Evolutionary conservation across 169 alveolate genomes (phyloP).

Genomic region (Gregarina niphandrodes): DNA sequence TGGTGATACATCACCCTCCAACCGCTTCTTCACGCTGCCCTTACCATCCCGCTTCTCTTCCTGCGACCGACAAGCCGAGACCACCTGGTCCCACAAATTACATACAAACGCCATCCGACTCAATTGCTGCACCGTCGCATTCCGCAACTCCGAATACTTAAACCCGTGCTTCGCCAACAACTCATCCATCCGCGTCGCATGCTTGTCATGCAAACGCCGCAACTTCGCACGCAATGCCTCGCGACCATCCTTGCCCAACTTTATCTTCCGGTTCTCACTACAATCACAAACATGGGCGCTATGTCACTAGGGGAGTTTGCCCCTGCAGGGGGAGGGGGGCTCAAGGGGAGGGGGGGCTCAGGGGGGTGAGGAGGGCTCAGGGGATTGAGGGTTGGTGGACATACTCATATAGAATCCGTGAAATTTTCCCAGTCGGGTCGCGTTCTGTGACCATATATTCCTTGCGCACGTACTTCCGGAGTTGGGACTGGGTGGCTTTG

Average conservation of each 20-base stretch:
- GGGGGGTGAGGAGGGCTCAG: too few species aligned
- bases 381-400: too few species aligned
- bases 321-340: too few species aligned
- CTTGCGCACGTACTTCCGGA: background rate
- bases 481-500: constrained; percentile 1
- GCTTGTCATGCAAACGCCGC: constrained; percentile 1
- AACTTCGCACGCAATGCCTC: background rate
- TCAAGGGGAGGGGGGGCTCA: too few species aligned
- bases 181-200: constrained; percentile 2
- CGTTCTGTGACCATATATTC: background rate
- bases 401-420: background rate
- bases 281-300: too few species aligned
- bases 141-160: constrained; percentile 18
- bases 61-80: background rate
- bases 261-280: too few species aligned
- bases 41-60: background rate
- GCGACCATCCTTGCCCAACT: background rate
- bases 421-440: background rate
- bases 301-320: too few species aligned
- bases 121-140: constrained; percentile 19
- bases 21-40: too few species aligned
- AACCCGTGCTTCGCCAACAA: constrained; percentile 16
- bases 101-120: constrained; percentile 21
- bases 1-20: too few species aligned
- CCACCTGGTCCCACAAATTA: constrained; percentile 21